Evolutionary conservation across 805 yeast species (phyloP).

Genomic region (Candida chilensis): DNA sequence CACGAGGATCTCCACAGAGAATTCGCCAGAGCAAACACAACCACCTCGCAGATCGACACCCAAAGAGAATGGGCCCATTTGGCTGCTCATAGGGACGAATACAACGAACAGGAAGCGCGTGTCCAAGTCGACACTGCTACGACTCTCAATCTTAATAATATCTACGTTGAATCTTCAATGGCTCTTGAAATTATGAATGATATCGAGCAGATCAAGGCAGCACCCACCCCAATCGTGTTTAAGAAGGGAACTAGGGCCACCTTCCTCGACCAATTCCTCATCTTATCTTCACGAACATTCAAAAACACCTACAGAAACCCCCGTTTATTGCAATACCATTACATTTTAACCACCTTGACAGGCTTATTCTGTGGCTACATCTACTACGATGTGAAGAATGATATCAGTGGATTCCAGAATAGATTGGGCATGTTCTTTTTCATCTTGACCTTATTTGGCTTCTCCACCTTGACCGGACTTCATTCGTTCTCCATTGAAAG

Average conservation of each 20-base stretch:
- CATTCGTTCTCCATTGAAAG: constrained; percentile 86
- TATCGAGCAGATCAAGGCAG: constrained; percentile 16
- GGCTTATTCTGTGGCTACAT: constrained; percentile 81
- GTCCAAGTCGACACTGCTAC: constrained; percentile 7
- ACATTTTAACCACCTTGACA: constrained; percentile 63
- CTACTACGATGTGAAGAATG: constrained; percentile 76
- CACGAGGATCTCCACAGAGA: constrained; percentile 4
- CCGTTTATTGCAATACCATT: constrained; percentile 76
- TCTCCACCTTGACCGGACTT: constrained; percentile 85
- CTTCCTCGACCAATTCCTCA: constrained; percentile 54
- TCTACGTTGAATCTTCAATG: constrained; percentile 26
- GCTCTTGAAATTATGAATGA: constrained; percentile 29
- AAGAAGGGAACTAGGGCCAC: constrained; percentile 41
- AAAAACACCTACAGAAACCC: constrained; percentile 92
- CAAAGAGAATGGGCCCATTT: constrained; percentile 83
- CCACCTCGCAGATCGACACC: constrained; percentile 27
- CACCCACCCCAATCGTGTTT: constrained; percentile 15
- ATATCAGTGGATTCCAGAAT: constrained; percentile 94
- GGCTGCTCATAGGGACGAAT: constrained; percentile 74
- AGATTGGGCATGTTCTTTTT: constrained; percentile 91
- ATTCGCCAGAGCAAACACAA: neutral
- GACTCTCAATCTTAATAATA: constrained; percentile 16
- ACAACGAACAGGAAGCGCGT: constrained; percentile 9
- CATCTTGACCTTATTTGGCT: constrained; percentile 84
- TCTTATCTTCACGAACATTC: constrained; percentile 80